These are phyloP conservation scores for Fusarium nanum DNA, from an alignment of 2,329 filamentous ascomycete species.

Conservation along the genomic window DNA sequence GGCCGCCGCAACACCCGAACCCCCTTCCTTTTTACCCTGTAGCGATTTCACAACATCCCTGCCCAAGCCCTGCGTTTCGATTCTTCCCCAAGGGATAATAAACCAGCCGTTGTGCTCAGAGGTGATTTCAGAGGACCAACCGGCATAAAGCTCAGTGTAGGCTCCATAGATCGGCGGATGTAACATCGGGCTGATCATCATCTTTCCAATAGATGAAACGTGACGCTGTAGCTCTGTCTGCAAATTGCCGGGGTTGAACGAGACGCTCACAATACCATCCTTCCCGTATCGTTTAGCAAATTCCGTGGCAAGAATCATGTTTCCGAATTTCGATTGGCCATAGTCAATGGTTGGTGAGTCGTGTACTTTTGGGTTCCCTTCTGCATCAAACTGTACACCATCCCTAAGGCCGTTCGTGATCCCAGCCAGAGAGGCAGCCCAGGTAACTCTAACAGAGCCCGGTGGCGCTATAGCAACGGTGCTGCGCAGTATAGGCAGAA, in stretches of 20 bases:
- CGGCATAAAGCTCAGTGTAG: neutral
- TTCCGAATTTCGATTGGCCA: neutral
- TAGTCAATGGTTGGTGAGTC: neutral
- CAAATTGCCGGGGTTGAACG: constrained; percentile 21
- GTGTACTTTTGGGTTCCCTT: neutral
- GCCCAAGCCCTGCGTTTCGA: neutral
- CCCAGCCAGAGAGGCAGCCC: constrained; percentile 18
- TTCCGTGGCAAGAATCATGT: neutral
- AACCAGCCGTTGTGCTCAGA: neutral
- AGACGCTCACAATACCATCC: constrained; percentile 16
- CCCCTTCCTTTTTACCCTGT: neutral
- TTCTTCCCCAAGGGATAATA: neutral
- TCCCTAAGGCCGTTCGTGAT: neutral
- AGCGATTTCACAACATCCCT: neutral
- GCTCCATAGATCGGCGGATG: neutral
- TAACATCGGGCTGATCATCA: neutral
- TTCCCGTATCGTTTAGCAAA: neutral
- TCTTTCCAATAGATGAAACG: neutral
- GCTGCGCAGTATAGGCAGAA: constrained; percentile 35
- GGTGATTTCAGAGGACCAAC: neutral
- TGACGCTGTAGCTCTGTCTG: constrained; percentile 19
- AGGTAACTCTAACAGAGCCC: constrained; percentile 46
- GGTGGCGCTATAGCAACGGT: constrained; percentile 48
- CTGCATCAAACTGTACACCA: constrained; percentile 29
- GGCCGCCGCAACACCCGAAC: neutral